These are phyloP conservation scores for Dispira simplex DNA, from an alignment of 192 early-diverging fungal species.

Conservation along the genomic window DNA sequence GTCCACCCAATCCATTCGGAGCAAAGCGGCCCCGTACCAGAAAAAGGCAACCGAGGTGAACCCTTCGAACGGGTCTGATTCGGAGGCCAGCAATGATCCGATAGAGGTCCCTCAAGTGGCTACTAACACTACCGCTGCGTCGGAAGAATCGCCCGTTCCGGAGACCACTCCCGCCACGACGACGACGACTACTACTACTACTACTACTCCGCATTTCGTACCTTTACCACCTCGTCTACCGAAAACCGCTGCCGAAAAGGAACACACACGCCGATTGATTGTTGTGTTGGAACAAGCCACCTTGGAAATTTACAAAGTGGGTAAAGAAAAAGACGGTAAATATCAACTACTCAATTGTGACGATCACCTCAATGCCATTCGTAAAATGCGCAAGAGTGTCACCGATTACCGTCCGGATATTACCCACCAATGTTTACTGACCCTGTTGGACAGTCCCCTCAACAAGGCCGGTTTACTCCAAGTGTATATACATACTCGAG, in stretches of 20 bases:
- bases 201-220: constrained; percentile 20
- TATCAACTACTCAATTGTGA: constrained; percentile 94
- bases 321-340: constrained; percentile 52
- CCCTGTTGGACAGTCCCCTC: constrained; percentile 90
- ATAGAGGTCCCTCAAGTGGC: too few relatives aligned
- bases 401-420: constrained; percentile 86
- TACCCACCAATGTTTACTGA: constrained; percentile 93
- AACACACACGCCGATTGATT: constrained; percentile 67
- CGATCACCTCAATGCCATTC: constrained; percentile 82
- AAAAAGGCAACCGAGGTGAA: too few relatives aligned
- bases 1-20: too few relatives aligned
- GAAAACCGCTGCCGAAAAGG: constrained; percentile 58
- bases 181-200: background rate
- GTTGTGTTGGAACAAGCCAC: constrained; percentile 84
- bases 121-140: too few relatives aligned
- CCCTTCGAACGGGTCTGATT: too few relatives aligned
- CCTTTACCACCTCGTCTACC: constrained; percentile 62
- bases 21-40: too few relatives aligned
- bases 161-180: background rate
- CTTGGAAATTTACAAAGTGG: constrained; percentile 84
- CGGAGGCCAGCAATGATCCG: too few relatives aligned
- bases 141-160: background rate
- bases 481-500: constrained; percentile 91
- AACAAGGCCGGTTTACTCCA: constrained; percentile 98
- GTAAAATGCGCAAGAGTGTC: constrained; percentile 62